Evolutionary conservation across 176 grass and related monocot genomes (phyloP).

Genomic region (Carex pumila): DNA sequence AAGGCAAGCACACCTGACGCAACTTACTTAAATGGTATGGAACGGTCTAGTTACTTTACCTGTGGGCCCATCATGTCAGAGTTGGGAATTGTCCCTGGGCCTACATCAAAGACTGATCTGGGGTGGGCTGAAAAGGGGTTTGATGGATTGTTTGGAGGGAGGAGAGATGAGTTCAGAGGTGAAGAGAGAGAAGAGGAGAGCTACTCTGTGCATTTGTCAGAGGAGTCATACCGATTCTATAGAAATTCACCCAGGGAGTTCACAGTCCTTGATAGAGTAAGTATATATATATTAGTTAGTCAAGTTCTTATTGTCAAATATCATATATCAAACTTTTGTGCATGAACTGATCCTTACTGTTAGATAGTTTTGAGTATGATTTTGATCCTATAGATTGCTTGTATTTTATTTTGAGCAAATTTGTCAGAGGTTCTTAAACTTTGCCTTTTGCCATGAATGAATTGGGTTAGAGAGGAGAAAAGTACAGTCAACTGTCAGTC

Average conservation of each 20-base stretch:
- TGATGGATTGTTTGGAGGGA: slow-evolving; percentile 30
- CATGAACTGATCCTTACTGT: background rate
- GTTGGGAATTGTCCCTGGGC: slow-evolving; percentile 43
- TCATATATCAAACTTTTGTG: background rate
- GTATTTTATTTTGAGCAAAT: background rate
- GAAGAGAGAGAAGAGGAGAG: slow-evolving; percentile 67
- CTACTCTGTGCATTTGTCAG: slow-evolving; percentile 55
- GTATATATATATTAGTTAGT: background rate
- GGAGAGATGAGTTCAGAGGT: background rate
- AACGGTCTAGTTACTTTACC: slow-evolving; percentile 54
- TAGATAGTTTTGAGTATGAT: background rate
- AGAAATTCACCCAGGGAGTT: slow-evolving; percentile 54
- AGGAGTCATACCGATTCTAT: slow-evolving; percentile 53
- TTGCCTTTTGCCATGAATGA: background rate
- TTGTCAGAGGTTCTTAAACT: background rate
- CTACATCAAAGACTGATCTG: background rate
- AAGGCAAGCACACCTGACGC: slow-evolving; percentile 79
- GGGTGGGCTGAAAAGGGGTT: slow-evolving; percentile 25
- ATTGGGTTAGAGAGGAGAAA: background rate
- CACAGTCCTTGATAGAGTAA: slow-evolving; percentile 67
- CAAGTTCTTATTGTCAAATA: background rate
- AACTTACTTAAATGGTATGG: slow-evolving; percentile 53
- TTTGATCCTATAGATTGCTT: background rate
- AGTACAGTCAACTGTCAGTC: background rate
- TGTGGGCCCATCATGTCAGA: slow-evolving; percentile 38